Evolutionary conservation across 192 early-diverging fungal species (phyloP).

Genomic region (Backusella morwellensis): DNA sequence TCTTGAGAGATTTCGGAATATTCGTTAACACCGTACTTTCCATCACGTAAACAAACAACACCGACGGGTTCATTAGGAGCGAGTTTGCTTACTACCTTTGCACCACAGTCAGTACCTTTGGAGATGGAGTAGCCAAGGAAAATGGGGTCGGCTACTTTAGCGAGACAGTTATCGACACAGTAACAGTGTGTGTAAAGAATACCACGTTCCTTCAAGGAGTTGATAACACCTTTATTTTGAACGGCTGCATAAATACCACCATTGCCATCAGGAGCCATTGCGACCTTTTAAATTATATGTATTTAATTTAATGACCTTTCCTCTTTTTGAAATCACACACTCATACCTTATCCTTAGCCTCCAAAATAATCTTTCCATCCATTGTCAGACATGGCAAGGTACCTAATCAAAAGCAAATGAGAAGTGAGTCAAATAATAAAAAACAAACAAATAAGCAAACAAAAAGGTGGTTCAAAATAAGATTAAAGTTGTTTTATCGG

Average conservation of each 20-base stretch:
- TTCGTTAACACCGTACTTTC: constrained; percentile 86
- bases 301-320: not conserved
- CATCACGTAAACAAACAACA: constrained; percentile 88
- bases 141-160: constrained; percentile 93
- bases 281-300: constrained; percentile 45
- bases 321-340: not conserved
- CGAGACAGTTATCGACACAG: constrained; percentile 98
- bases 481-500: not conserved
- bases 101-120: constrained; percentile 92
- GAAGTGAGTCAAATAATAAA: not conserved
- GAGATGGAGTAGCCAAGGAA: constrained; percentile 93
- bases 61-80: constrained; percentile 89
- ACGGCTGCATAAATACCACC: constrained; percentile 97
- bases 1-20: constrained; percentile 93
- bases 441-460: constrained; percentile 6
- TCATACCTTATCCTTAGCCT: constrained; percentile 57
- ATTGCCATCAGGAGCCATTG: constrained; percentile 86
- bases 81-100: constrained; percentile 90
- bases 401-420: constrained; percentile 38
- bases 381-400: constrained; percentile 88
- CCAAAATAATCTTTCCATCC: constrained; percentile 93
- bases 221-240: constrained; percentile 76
- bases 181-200: constrained; percentile 92
- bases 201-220: constrained; percentile 75
- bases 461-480: not conserved